Base-by-base conservation (phyloP, 139 green algal species). In the Spirogloea muscicola region DNA sequence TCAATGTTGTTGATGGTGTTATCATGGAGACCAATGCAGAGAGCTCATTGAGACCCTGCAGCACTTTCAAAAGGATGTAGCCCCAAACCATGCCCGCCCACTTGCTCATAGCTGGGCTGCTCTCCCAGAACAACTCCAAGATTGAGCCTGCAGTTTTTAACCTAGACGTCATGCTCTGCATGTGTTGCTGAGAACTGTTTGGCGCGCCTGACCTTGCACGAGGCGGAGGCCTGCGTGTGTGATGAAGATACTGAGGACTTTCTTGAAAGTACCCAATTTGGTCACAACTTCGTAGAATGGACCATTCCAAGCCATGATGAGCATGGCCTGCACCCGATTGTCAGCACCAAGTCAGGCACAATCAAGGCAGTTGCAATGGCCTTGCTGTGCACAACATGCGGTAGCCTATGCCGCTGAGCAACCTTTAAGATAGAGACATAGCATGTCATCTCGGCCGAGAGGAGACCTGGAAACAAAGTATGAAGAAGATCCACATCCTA, bases 161-260 rank as follows among this genome's bases (percentile, higher is more conserved):
- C n/a, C 13, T 27, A 52, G 13, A 27, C 13, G 16, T 13, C 44
- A 27, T 16, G 44, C 13, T n/a, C n/a, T n/a, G 44, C 13, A 13
- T 52, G 44, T 52, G 13, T 13, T 16, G 16, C 13, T 52, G 44
- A 27, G 13, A 27, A 52, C 44, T 27, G 44, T 52, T 13, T 16
- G 16, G 44, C 44, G 44, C 44, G 13, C 38, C 60, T 16, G 21
- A 74, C 65, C 65, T 31, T 55, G 36, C 1, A 74, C 7, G 68
- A 72, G 27, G 42, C 59, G 21, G 25, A 76, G 34, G 58, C 27
- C 41, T 18, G 68, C 49, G 31, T 34, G 49, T 21, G 68, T 76
- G 58, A 76, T 76, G 68, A 76, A 76, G 34, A 33, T 51, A 29
- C n/a, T 76, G 49, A 76, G 49, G 7, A 76, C 31, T 31, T 58